These are phyloP conservation scores for Lipomyces yamadae DNA, from an alignment of 805 yeast species.

Conservation along the genomic window DNA sequence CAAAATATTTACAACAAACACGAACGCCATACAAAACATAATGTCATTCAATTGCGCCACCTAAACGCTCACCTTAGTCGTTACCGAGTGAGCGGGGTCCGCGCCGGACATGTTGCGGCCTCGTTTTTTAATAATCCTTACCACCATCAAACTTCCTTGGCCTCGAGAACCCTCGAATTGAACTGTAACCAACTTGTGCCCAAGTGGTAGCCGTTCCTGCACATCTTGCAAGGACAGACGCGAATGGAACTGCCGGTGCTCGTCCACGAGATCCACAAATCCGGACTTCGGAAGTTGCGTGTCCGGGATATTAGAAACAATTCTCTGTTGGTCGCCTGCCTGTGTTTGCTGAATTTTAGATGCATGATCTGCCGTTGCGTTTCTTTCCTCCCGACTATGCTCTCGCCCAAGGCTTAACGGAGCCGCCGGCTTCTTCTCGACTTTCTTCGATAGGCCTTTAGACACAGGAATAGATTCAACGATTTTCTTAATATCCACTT, in stretches of 20 bases:
- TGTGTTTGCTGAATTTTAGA: not conserved
- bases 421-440: not conserved
- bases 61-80: not conserved
- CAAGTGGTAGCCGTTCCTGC: constrained; percentile 1
- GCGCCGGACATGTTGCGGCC: not conserved
- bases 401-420: constrained; percentile 2
- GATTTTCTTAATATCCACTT: not conserved
- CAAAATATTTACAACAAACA: not conserved
- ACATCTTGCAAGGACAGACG: constrained; percentile 5
- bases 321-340: not conserved
- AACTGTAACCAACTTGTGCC: constrained; percentile 2
- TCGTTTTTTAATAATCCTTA: not conserved
- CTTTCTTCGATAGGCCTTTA: not conserved
- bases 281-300: not conserved
- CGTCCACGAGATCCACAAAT: constrained; percentile 10
- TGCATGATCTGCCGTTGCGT: not conserved
- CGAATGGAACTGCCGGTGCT: not conserved
- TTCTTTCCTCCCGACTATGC: not conserved
- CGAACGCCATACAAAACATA: not conserved
- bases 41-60: not conserved
- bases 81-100: not conserved
- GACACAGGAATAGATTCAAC: constrained; percentile 1
- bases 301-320: not conserved
- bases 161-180: not conserved
- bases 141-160: not conserved